Evolutionary conservation across 1,284 basidiomycete genomes (phyloP), one percentile per base, ranked within the genome.

Genomic region (Tilletia caries): DNA sequence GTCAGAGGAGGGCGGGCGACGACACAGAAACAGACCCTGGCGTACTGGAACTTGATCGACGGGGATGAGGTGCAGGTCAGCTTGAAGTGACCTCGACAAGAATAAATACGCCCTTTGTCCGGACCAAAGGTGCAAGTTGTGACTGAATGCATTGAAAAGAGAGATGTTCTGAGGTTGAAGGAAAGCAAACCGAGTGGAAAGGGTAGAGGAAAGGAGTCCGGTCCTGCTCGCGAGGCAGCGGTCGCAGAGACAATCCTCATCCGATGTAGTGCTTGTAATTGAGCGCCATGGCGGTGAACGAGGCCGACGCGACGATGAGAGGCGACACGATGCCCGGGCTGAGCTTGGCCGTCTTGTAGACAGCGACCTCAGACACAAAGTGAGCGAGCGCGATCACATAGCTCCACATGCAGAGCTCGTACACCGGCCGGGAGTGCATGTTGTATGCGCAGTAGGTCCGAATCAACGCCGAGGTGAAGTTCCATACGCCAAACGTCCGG

Each of bases 321-420:
- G 95, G 92, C 71, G 89, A 89, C 60, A 94, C 81, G 32, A 90
- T 87, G 0, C 89, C 90, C 0, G 86, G 78, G 67, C 87, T 68
- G 58, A 92, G 73, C 69, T 88, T 90, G 67, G 91, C 89, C 3
- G 92, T 91, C 70, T 89, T 88, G 85, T 90, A 98, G 74, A 95
- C 87, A 79, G 94, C 84, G 68, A 92, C 83, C 85, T 98, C 95
- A 32, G 91, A 90, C 41, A 87, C 86, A 82, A 96, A 97, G 86
- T 98, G 95, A 13, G 86, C 88, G 74, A 95, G 91, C 0, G 93
- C 95, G 76, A 97, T 89, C 71, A 92, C 88, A 85, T 95, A 98
- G 43, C 92, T 91, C 81, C 91, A 87, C 73, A 95, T 85, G 20
- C 92, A 88, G 83, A 98, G 89, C 83, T 95, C 90, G 85, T 97